Percentiles rank a stretch among this genome's conserved stretches.
Evolutionary conservation across 768 basidiomycete genomes (phyloP).

Genomic region (Phylloporus scabripes): DNA sequence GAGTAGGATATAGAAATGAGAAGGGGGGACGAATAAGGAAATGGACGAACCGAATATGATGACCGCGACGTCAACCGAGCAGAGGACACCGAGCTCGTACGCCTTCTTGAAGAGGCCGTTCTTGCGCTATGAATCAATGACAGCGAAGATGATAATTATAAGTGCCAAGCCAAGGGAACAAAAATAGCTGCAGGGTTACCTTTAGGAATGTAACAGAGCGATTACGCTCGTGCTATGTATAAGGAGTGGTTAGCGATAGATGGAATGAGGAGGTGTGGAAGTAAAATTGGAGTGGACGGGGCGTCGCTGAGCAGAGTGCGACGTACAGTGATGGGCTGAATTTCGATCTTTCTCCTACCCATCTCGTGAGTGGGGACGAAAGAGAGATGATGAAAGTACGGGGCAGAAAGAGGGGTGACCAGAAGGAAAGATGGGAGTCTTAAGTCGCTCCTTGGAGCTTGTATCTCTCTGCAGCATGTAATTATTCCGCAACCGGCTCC

Average conservation of each 20-base stretch:
- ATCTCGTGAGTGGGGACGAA: slow-evolving; percentile 30
- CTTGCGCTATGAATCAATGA: slow-evolving; percentile 53
- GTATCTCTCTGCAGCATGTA: slow-evolving; percentile 34
- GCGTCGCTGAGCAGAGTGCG: slow-evolving; percentile 5
- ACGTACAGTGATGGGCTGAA: slow-evolving; percentile 73
- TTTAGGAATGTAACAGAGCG: slow-evolving; percentile 89
- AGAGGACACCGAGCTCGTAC: slow-evolving; percentile 85
- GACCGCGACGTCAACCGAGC: slow-evolving; percentile 83
- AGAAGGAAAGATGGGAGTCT: slow-evolving; percentile 29
- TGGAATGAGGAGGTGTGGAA: slow-evolving; percentile 19
- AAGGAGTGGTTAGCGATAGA: slow-evolving; percentile 34
- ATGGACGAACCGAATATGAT: slow-evolving; percentile 69
- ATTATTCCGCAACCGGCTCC: slow-evolving; percentile 38
- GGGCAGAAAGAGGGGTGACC: slow-evolving; percentile 14
- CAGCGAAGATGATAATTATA: slow-evolving; percentile 24
- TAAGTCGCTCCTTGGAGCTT: slow-evolving; percentile 28
- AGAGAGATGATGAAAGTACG: slow-evolving; percentile 20
- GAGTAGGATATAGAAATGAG: slow-evolving; percentile 15
- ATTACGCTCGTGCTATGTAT: slow-evolving; percentile 82
- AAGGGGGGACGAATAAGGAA: slow-evolving; percentile 2
- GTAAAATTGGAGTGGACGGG: slow-evolving; percentile 27
- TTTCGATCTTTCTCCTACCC: slow-evolving; percentile 80
- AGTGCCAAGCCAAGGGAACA: slow-evolving; percentile 38
- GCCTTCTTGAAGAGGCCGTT: slow-evolving; percentile 90
- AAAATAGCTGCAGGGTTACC: slow-evolving; percentile 66